Percentiles rank a stretch among this genome's conserved stretches.
Evolutionary conservation across 1,284 basidiomycete genomes (phyloP).

Genomic region (Albatrellus sp.): DNA sequence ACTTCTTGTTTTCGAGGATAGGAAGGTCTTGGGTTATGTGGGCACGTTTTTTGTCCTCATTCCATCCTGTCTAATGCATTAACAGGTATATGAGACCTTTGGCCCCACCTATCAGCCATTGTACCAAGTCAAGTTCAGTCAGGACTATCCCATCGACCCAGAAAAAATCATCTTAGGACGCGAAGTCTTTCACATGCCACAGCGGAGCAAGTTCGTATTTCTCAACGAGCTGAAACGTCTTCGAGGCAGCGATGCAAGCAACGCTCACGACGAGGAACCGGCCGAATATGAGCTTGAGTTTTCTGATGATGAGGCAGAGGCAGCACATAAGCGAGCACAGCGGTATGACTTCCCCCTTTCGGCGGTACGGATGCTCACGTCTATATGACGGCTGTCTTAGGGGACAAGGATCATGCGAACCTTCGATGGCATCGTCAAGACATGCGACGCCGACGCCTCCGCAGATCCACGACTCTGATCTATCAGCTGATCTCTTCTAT

Average conservation of each 20-base stretch:
- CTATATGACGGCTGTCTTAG: constrained; percentile 19
- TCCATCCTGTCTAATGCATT: constrained; percentile 5
- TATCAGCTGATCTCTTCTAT: constrained; percentile 31
- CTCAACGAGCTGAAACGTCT: constrained; percentile 48
- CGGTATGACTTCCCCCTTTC: constrained; percentile 25
- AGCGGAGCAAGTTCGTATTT: constrained; percentile 69
- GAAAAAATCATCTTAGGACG: constrained; percentile 40
- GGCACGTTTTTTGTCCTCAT: constrained; percentile 18
- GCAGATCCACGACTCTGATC: constrained; percentile 36
- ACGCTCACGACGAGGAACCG: constrained; percentile 82
- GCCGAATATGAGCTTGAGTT: constrained; percentile 80
- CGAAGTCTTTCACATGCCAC: constrained; percentile 68
- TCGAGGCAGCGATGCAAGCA: constrained; percentile 87
- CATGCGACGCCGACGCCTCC: constrained; percentile 41
- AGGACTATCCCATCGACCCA: constrained; percentile 41
- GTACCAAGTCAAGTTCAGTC: constrained; percentile 68
- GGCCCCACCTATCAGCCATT: constrained; percentile 78
- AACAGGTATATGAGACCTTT: constrained; percentile 80
- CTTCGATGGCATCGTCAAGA: constrained; percentile 39
- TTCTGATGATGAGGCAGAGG: constrained; percentile 83
- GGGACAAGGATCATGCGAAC: constrained; percentile 36
- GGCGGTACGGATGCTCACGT: constrained; percentile 1
- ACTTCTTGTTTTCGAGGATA: constrained; percentile 75
- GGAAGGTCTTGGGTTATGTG: constrained; percentile 75
- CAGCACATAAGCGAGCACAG: constrained; percentile 48